Percentiles rank a stretch among this genome's conserved stretches.
Conservation (phyloP, 2,329 filamentous ascomycete species). For the Macrophomina phaseolina region DNA sequence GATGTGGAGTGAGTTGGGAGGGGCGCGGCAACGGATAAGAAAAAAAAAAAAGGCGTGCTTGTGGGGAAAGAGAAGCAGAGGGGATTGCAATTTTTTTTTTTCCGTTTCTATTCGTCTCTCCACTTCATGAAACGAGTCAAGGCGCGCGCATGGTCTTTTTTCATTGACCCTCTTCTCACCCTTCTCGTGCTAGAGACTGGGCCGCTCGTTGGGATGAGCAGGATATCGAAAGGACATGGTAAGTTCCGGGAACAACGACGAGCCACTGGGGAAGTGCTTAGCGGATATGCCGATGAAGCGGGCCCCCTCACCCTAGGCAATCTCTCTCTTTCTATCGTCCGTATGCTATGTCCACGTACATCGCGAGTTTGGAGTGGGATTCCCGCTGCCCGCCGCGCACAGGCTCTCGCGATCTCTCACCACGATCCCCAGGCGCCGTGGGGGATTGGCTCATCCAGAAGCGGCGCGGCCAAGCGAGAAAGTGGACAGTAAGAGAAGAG, state of each 20-base stretch:
- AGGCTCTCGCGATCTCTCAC: not conserved
- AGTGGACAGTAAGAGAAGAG: not conserved
- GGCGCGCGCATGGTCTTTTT: not conserved
- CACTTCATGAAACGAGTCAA: not conserved
- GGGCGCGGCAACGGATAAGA: not conserved
- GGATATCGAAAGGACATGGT: not conserved
- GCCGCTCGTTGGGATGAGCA: not conserved
- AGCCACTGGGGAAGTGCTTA: not conserved
- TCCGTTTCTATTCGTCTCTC: too few species aligned
- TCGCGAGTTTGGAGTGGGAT: not conserved
- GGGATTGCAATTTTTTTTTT: not conserved
- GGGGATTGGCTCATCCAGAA: not conserved
- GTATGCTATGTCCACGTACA: not conserved
- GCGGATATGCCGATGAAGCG: not conserved
- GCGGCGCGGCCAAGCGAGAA: not conserved
- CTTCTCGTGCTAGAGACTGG: not conserved
- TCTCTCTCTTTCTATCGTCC: too few species aligned
- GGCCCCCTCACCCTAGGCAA: not conserved
- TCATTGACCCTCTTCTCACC: not conserved
- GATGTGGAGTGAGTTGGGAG: not conserved
- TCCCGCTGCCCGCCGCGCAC: too few species aligned
- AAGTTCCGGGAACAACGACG: not conserved
- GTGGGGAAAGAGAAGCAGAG: not conserved
- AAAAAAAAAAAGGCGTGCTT: not conserved
- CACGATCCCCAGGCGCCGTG: not conserved